Evolutionary conservation across 306 rosid species (phyloP).

Genomic region (Pterocarpus macrocarpus): DNA sequence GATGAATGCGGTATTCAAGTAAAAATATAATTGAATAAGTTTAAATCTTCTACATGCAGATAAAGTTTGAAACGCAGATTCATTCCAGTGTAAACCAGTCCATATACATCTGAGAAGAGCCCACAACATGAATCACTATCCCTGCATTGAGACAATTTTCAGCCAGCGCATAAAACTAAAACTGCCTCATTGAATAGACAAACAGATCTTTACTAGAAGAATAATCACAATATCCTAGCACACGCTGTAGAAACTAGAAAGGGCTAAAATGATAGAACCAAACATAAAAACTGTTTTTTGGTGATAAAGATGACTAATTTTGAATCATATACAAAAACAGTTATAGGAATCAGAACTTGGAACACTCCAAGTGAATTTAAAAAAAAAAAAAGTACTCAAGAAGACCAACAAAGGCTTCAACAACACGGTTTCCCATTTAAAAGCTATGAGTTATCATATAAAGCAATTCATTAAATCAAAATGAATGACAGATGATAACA

Average conservation of each 20-base stretch:
- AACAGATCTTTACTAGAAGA: neutral
- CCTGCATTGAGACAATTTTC: neutral
- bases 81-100: neutral
- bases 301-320: neutral
- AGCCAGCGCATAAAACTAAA: neutral
- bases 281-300: neutral
- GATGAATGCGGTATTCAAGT: neutral
- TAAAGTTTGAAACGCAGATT: neutral
- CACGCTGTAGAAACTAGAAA: neutral
- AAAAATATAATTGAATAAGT: neutral
- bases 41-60: neutral
- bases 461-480: slow-evolving; percentile 17
- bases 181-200: neutral
- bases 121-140: neutral
- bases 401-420: neutral
- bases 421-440: neutral
- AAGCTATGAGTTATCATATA: neutral
- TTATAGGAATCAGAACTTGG: neutral
- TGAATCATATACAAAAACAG: neutral
- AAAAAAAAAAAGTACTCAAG: neutral
- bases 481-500: neutral
- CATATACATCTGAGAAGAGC: neutral
- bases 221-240: neutral
- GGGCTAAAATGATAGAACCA: neutral
- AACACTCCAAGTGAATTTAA: neutral